phyloP scores from a whole-genome alignment of 2,329 filamentous ascomycete species.

The Pseudonectria buxi region DNA sequence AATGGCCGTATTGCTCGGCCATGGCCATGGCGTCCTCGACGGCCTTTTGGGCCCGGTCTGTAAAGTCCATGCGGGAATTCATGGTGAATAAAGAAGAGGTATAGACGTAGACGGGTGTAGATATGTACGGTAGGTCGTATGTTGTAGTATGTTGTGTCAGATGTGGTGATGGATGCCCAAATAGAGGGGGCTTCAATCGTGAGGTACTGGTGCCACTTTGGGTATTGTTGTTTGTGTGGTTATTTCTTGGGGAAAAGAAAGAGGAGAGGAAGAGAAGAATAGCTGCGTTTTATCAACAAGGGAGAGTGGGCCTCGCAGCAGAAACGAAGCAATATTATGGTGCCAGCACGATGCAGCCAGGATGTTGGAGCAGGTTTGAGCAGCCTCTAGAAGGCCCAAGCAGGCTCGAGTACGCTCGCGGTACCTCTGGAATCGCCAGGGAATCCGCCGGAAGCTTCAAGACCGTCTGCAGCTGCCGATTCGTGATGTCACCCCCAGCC shows the following conservation, averaged over 20 bases:
- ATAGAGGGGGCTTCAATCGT: too few relatives aligned
- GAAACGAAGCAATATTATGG: too few relatives aligned
- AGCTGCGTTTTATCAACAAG: too few relatives aligned
- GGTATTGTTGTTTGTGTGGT: too few relatives aligned
- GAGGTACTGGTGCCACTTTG: too few relatives aligned
- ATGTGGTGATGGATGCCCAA: too few relatives aligned
- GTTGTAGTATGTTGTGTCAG: too few relatives aligned
- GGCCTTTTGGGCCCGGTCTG: slow-evolving; percentile 84
- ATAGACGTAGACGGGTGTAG: background rate
- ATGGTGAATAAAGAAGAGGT: slow-evolving; percentile 39
- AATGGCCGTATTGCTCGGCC: slow-evolving; percentile 83
- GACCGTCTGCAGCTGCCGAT: slow-evolving; percentile 6
- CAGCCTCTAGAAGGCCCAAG: slow-evolving; percentile 8
- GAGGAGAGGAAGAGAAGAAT: too few relatives aligned
- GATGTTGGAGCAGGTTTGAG: slow-evolving; percentile 1
- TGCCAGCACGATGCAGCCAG: background rate
- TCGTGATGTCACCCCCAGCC: slow-evolving; percentile 29
- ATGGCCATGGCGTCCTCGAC: slow-evolving; percentile 82
- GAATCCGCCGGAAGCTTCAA: slow-evolving; percentile 27
- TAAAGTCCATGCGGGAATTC: slow-evolving; percentile 82
- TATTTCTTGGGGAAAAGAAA: too few relatives aligned
- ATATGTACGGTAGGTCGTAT: background rate
- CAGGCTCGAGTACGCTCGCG: slow-evolving; percentile 14
- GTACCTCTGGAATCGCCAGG: slow-evolving; percentile 22
- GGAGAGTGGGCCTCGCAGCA: too few relatives aligned